Base-by-base conservation (phyloP, 805 yeast genomes). In the Starmerella sp. region DNA sequence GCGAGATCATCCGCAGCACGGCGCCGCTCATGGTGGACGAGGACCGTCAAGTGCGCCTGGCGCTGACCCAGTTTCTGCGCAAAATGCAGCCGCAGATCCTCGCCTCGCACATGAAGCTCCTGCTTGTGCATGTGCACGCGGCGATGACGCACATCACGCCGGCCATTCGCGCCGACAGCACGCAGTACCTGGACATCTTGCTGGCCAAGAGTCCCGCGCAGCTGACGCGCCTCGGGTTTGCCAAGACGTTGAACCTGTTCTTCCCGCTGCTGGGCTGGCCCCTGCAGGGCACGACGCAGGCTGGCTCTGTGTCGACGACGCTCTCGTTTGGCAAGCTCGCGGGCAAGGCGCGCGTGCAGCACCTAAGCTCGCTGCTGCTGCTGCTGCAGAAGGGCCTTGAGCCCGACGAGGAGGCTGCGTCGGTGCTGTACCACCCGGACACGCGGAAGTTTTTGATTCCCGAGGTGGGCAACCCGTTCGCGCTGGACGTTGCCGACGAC, bases 131-230 rank as follows among this genome's bases (percentile, higher is more conserved):
- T 66, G 75, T 91, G 15, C 85, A 84, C 62, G 83, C 91, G 52
- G 95, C 96, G 3, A 91, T 93, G 96, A 85, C 97, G 15, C 97
- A 93, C 67, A 84, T 93, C 42, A 77, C 77, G 34, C 82, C 88
- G 1, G 81, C 80, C 4, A 81, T 93, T 31, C 77, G 96, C 54
- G 78, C 79, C 46, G 89, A 86, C 57, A 80, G 95, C 1, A 79
- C 91, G 0, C 78, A 76, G 55, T 86, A 84, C 62, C 70, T 90
- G 30, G 73, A 75, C 41, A 73, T 82, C 3, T 66, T 89, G 53
- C 66, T 88, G n/a, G 72, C 75, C 30, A 52, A 52, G 47, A 55
- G 60, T 31, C 61, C 64, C 1, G 31, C 44, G 28, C 56, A 57
- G 45, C 38, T 54, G 13, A 58, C 58, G 6, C 55, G 66, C 2